phyloP scores from a whole-genome alignment of 2,329 filamentous ascomycete species.

The Colletotrichum chrysophilum region DNA sequence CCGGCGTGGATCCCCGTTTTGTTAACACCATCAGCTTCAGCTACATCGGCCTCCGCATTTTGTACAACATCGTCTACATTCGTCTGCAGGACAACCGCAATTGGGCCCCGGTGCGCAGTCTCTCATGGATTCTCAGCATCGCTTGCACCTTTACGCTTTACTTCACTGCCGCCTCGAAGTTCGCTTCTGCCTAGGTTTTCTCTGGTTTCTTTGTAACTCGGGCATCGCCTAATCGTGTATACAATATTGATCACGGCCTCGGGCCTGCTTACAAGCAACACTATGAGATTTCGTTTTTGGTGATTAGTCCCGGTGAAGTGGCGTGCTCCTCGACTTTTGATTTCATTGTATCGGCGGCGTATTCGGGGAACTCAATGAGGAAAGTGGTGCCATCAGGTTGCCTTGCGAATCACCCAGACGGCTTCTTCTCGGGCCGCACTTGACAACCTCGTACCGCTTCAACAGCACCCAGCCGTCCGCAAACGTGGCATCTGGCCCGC shows the following conservation, averaged over 20 bases:
- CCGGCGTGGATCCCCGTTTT: constrained; percentile 38
- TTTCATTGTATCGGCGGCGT: background rate
- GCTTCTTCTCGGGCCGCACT: background rate
- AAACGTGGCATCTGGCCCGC: background rate
- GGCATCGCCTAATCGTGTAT: background rate
- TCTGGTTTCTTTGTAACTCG: background rate
- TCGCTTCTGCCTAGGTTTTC: constrained; percentile 7
- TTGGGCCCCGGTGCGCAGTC: constrained; percentile 39
- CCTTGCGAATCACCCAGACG: background rate
- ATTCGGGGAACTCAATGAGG: background rate
- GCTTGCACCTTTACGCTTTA: constrained; percentile 40
- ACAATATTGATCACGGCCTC: background rate
- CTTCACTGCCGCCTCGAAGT: constrained; percentile 42
- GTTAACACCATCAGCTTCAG: constrained; percentile 44
- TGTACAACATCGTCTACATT: constrained; percentile 50
- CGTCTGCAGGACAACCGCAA: constrained; percentile 44
- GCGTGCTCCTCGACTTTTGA: background rate
- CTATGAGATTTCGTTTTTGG: background rate
- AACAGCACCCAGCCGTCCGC: background rate
- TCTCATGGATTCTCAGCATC: constrained; percentile 41
- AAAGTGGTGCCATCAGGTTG: background rate
- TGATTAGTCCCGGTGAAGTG: background rate
- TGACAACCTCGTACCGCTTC: background rate
- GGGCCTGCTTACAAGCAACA: background rate
- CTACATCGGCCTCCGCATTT: constrained; percentile 44